These are phyloP conservation scores for Talaromyces funiculosus DNA, from an alignment of 2,329 filamentous ascomycete species.

Conservation along the genomic window DNA sequence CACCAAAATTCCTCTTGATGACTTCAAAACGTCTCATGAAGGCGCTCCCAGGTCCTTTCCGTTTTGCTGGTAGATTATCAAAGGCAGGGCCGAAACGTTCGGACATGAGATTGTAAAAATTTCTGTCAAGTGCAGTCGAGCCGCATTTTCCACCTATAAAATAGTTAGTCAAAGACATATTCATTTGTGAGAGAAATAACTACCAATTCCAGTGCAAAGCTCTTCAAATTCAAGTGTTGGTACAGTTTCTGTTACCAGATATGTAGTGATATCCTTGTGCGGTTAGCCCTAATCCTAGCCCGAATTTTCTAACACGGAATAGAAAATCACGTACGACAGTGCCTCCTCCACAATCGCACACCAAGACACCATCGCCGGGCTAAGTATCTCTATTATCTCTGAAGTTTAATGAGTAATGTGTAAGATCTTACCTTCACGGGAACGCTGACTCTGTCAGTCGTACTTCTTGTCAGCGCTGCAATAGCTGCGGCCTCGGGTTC, in stretches of 20 bases:
- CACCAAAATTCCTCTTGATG: conserved; percentile 27
- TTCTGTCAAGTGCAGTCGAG: conserved; percentile 29
- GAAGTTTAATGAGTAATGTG: not conserved
- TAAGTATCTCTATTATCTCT: not conserved
- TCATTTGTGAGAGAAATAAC: not conserved
- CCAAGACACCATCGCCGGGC: conserved; percentile 18
- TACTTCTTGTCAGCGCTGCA: conserved; percentile 14
- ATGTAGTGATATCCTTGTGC: conserved; percentile 21
- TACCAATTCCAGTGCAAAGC: conserved; percentile 8
- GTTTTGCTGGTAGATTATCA: conserved; percentile 18
- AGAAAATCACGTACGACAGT: conserved; percentile 17
- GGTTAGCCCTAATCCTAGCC: not conserved
- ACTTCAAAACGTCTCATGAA: conserved; percentile 34
- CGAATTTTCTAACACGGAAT: not conserved
- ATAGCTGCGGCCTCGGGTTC: conserved; percentile 24
- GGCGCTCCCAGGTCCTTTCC: conserved; percentile 25
- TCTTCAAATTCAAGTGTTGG: conserved; percentile 16
- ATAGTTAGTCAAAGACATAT: not conserved
- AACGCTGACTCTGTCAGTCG: not conserved
- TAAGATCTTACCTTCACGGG: conserved; percentile 6
- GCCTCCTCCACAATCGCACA: conserved; percentile 27
- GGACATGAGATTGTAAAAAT: conserved; percentile 27
- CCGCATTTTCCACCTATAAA: conserved; percentile 31
- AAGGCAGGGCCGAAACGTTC: conserved; percentile 26
- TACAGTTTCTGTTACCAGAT: conserved; percentile 15